Percentiles rank a stretch among this genome's conserved stretches.
Evolutionary conservation across 768 basidiomycete species (phyloP).

Genomic region (Termitomyces sp.): DNA sequence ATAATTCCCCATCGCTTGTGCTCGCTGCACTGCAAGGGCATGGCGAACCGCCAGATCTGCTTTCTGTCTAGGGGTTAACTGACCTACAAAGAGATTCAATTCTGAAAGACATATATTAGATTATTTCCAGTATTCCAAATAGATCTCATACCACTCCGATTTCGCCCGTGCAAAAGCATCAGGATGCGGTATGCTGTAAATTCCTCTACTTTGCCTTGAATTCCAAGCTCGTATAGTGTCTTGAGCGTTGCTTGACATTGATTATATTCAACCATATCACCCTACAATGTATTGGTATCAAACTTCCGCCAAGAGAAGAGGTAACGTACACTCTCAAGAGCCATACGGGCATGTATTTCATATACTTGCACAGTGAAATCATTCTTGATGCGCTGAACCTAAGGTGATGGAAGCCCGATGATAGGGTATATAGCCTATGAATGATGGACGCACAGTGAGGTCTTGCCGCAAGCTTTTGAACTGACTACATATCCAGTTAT

Average conservation of each 20-base stretch:
- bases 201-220: constrained; percentile 90
- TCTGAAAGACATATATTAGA: constrained; percentile 41
- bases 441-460: constrained; percentile 70
- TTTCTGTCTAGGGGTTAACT: constrained; percentile 93
- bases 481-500: constrained; percentile 94
- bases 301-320: neutral
- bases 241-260: constrained; percentile 92
- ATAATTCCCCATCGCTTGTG: constrained; percentile 90
- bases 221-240: constrained; percentile 87
- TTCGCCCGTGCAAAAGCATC: constrained; percentile 90
- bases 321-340: constrained; percentile 71
- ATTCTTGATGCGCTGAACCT: constrained; percentile 99
- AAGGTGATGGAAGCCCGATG: constrained; percentile 6
- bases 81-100: constrained; percentile 94
- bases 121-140: neutral
- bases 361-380: constrained; percentile 97
- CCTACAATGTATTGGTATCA: constrained; percentile 37
- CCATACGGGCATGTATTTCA: constrained; percentile 97
- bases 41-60: constrained; percentile 73
- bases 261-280: constrained; percentile 98
- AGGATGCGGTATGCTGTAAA: constrained; percentile 97
- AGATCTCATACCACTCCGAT: constrained; percentile 71
- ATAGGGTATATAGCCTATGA: constrained; percentile 18
- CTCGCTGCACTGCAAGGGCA: constrained; percentile 84
- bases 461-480: constrained; percentile 98